These are phyloP conservation scores for Cryptosporidium tyzzeri DNA, from an alignment of 169 alveolate genomes.

Conservation along the genomic window DNA sequence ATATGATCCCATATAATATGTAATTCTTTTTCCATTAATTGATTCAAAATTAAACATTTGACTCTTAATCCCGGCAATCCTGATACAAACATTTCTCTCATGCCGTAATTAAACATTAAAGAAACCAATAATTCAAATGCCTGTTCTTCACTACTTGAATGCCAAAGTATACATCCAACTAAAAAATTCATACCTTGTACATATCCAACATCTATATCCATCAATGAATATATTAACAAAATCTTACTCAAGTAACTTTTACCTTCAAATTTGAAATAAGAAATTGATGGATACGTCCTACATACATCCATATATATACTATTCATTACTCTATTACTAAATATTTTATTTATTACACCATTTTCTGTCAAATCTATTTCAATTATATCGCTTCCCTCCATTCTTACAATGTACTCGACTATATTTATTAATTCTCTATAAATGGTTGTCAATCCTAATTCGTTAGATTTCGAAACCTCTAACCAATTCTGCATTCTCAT, in stretches of 20 bases:
- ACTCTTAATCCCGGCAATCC: constrained; percentile 55
- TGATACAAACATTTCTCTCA: constrained; percentile 84
- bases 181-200: constrained; percentile 90
- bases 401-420: constrained; percentile 40
- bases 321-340: constrained; percentile 40
- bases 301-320: constrained; percentile 75
- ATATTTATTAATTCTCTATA: constrained; percentile 40
- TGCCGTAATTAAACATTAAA: constrained; percentile 84
- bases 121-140: constrained; percentile 84
- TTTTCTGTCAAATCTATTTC: neutral
- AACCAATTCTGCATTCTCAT: constrained; percentile 52
- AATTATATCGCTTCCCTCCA: constrained; percentile 10
- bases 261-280: constrained; percentile 53
- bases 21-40: constrained; percentile 35
- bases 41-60: constrained; percentile 40
- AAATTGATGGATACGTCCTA: constrained; percentile 71
- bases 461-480: constrained; percentile 17
- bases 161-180: constrained; percentile 88
- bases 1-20: constrained; percentile 51
- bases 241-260: constrained; percentile 30
- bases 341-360: constrained; percentile 24
- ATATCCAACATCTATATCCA: constrained; percentile 82
- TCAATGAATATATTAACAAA: constrained; percentile 46
- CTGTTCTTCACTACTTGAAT: constrained; percentile 84
- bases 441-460: constrained; percentile 4